Conservation (phyloP, 2,329 filamentous ascomycete species). For the Sporothrix dimorphospora region DNA sequence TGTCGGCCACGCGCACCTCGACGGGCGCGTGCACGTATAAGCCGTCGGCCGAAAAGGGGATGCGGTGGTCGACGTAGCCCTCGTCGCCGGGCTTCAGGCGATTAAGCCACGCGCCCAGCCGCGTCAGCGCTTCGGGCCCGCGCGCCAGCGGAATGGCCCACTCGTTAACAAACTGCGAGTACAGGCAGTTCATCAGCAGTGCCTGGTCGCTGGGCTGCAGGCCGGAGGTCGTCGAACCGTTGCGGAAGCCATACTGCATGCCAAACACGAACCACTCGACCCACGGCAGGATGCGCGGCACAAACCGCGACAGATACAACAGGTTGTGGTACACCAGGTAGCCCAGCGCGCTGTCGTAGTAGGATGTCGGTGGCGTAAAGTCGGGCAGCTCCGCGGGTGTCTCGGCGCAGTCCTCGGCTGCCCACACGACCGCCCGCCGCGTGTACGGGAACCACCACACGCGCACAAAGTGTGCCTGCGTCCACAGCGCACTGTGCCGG, state of each 20-base stretch:
- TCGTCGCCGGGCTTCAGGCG: conserved; percentile 60
- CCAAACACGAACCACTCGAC: conserved; percentile 97
- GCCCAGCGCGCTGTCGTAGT: conserved; percentile 80
- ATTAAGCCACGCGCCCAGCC: conserved; percentile 85
- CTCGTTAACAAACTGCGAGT: conserved; percentile 98
- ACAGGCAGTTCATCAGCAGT: conserved; percentile 94
- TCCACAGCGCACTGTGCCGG: conserved; percentile 72
- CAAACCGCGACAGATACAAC: conserved; percentile 75
- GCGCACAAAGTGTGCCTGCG: conserved; percentile 80
- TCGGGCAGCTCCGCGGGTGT: conserved; percentile 45
- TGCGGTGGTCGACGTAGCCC: conserved; percentile 60
- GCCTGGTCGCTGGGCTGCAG: conserved; percentile 80
- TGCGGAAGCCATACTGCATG: conserved; percentile 88
- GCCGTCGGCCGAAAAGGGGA: conserved; percentile 69
- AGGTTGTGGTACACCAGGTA: conserved; percentile 93
- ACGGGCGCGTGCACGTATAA: conserved; percentile 78
- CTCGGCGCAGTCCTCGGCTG: conserved; percentile 75
- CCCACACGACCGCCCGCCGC: conserved; percentile 85
- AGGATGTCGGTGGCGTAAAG: conserved; percentile 63
- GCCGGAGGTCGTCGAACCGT: conserved; percentile 65
- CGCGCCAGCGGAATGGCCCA: conserved; percentile 89
- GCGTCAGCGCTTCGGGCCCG: conserved; percentile 82
- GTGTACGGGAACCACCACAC: conserved; percentile 99
- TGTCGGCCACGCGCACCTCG: conserved; percentile 75
- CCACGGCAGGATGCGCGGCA: conserved; percentile 80